These are phyloP conservation scores for Septoria linicola DNA, from an alignment of 2,329 filamentous ascomycete species.

Conservation along the genomic window DNA sequence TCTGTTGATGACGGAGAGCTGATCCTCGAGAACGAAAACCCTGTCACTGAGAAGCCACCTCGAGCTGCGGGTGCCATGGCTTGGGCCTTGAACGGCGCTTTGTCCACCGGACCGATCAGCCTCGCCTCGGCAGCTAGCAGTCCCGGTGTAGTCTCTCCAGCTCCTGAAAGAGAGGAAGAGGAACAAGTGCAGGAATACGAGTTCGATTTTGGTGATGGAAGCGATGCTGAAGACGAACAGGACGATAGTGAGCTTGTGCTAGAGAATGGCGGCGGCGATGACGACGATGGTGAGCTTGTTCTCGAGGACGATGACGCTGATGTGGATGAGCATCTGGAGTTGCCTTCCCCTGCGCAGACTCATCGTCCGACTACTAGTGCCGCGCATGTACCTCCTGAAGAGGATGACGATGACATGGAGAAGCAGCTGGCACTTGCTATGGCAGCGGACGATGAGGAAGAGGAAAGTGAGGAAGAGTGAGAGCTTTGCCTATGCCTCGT, in stretches of 20 bases:
- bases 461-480: conserved; percentile 48
- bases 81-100: conserved; percentile 33
- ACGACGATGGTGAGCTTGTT: conserved; percentile 21
- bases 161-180: conserved; percentile 19
- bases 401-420: conserved; percentile 45
- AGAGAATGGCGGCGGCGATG: conserved; percentile 26
- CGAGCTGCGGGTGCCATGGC: conserved; percentile 28
- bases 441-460: conserved; percentile 39
- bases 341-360: conserved; percentile 31
- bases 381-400: conserved; percentile 18
- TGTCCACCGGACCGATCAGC: conserved; percentile 44
- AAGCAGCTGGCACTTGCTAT: conserved; percentile 45
- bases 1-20: conserved; percentile 38
- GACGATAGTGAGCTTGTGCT: conserved; percentile 10
- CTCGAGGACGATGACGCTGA: conserved; percentile 36
- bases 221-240: conserved; percentile 17
- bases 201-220: conserved; percentile 33
- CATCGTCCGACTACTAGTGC: conserved; percentile 30
- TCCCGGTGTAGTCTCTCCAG: conserved; percentile 29
- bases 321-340: conserved; percentile 34
- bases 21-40: conserved; percentile 36
- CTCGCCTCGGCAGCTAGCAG: conserved; percentile 46
- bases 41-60: conserved; percentile 29
- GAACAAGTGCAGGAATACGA: conserved; percentile 28
- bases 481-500: too few relatives aligned